Percentiles rank a stretch among this genome's conserved stretches.
These are phyloP conservation scores for Hemisphaericaspora xylanilytica DNA, from an alignment of 1,139 yeast species.

Conservation along the genomic window DNA sequence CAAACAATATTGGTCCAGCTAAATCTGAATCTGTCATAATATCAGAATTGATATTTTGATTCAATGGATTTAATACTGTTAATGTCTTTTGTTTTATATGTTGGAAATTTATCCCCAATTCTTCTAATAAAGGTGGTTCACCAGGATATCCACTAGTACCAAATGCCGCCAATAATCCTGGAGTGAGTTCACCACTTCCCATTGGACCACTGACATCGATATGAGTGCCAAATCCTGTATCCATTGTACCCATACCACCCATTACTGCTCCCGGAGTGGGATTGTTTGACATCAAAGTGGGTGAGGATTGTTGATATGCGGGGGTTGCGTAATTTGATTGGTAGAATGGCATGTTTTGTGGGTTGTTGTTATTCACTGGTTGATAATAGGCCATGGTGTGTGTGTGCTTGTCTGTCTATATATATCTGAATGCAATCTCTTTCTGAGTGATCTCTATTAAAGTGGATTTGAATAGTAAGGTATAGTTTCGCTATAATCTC, in stretches of 20 bases:
- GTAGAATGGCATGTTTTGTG: slow-evolving; percentile 47
- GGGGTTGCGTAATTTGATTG: slow-evolving; percentile 39
- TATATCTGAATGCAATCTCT: neutral
- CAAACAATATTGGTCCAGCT: slow-evolving; percentile 93
- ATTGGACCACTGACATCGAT: slow-evolving; percentile 47
- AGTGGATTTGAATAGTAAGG: too few species aligned
- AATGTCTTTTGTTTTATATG: slow-evolving; percentile 85
- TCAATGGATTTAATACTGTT: slow-evolving; percentile 80
- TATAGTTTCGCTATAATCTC: too few species aligned
- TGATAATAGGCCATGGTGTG: slow-evolving; percentile 40
- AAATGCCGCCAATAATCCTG: slow-evolving; percentile 87
- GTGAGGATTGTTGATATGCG: slow-evolving; percentile 20
- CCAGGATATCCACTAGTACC: slow-evolving; percentile 92
- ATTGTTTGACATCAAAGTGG: neutral
- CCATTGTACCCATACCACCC: slow-evolving; percentile 36
- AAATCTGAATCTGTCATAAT: slow-evolving; percentile 88
- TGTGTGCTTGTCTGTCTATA: neutral
- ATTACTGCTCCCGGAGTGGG: slow-evolving; percentile 5
- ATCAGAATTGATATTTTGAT: slow-evolving; percentile 59
- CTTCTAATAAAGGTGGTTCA: slow-evolving; percentile 90
- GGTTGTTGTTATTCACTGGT: slow-evolving; percentile 25
- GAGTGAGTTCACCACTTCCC: slow-evolving; percentile 58
- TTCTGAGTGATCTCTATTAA: neutral
- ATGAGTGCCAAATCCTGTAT: slow-evolving; percentile 34
- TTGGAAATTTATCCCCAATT: slow-evolving; percentile 85